These are phyloP conservation scores for Leccinum subatratum DNA, from an alignment of 1,284 basidiomycete genomes.

Conservation along the genomic window DNA sequence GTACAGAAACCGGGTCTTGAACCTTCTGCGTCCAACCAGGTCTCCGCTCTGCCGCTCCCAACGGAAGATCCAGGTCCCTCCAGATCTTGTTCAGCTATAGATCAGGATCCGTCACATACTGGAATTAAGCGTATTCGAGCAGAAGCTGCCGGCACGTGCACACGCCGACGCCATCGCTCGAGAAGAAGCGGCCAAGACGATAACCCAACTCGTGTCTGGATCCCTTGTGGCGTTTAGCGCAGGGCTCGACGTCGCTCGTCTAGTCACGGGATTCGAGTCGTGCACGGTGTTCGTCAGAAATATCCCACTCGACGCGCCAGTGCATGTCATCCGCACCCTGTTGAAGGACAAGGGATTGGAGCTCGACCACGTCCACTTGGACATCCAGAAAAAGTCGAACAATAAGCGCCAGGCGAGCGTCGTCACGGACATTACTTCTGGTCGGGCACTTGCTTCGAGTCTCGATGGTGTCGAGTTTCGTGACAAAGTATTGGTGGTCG, in stretches of 20 bases:
- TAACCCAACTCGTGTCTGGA: slow-evolving; percentile 41
- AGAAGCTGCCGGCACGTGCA: slow-evolving; percentile 17
- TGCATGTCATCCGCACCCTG: slow-evolving; percentile 37
- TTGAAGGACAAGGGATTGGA: slow-evolving; percentile 38
- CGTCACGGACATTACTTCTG: slow-evolving; percentile 37
- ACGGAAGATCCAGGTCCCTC: neutral
- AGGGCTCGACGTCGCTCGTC: slow-evolving; percentile 40
- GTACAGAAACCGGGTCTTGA: slow-evolving; percentile 8
- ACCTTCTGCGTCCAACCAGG: slow-evolving; percentile 1
- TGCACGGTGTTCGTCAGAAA: slow-evolving; percentile 42
- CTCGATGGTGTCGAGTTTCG: slow-evolving; percentile 44
- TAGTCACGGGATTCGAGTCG: slow-evolving; percentile 42
- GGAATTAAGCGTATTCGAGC: neutral
- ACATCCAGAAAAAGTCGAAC: slow-evolving; percentile 24
- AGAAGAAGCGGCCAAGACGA: slow-evolving; percentile 38
- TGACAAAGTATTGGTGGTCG: slow-evolving; percentile 37
- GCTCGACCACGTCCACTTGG: slow-evolving; percentile 31
- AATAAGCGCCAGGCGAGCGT: slow-evolving; percentile 34
- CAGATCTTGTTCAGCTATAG: neutral
- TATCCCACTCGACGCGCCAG: slow-evolving; percentile 37
- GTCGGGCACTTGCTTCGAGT: slow-evolving; percentile 35
- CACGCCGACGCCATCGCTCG: slow-evolving; percentile 13
- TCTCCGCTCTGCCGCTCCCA: neutral
- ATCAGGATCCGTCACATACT: neutral
- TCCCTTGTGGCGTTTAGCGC: slow-evolving; percentile 48